phyloP scores from a whole-genome alignment of 768 basidiomycete species.

The Auriscalpium microsporum region DNA sequence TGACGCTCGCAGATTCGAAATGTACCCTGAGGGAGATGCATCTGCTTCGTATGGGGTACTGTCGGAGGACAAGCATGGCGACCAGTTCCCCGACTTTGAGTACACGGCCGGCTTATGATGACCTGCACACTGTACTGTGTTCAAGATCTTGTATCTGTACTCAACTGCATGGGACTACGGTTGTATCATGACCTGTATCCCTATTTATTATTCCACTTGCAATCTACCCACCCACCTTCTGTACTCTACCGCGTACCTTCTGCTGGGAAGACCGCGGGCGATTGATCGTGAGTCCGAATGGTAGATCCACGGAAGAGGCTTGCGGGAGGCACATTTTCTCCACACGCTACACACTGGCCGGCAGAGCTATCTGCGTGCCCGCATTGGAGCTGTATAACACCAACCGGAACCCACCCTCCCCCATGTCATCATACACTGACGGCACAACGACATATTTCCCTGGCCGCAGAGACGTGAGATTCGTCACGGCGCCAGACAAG shows the following conservation, averaged over 20 bases:
- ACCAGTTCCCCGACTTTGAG: slow-evolving; percentile 72
- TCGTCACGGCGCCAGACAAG: slow-evolving; percentile 61
- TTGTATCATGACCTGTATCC: too few relatives aligned
- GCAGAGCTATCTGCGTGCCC: slow-evolving; percentile 3
- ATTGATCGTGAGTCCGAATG: too few relatives aligned
- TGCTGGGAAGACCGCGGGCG: too few relatives aligned
- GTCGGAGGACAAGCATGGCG: slow-evolving; percentile 54
- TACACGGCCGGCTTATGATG: slow-evolving; percentile 33
- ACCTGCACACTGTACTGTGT: too few relatives aligned
- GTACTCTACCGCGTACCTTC: too few relatives aligned
- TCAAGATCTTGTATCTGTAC: too few relatives aligned
- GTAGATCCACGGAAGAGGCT: too few relatives aligned
- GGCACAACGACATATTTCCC: slow-evolving; percentile 71
- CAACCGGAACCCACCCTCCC: slow-evolving; percentile 49
- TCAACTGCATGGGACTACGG: too few relatives aligned
- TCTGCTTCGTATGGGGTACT: slow-evolving; percentile 50
- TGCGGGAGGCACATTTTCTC: too few relatives aligned
- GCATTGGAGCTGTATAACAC: slow-evolving; percentile 46
- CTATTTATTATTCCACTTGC: too few relatives aligned
- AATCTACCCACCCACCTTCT: too few relatives aligned
- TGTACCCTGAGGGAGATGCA: slow-evolving; percentile 69
- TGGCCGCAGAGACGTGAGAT: slow-evolving; percentile 37
- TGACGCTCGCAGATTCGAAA: slow-evolving; percentile 49
- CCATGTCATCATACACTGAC: slow-evolving; percentile 55
- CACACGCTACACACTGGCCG: too few relatives aligned